phyloP scores from a whole-genome alignment of 345 rosid genomes.

The Eucalyptus marginata region DNA sequence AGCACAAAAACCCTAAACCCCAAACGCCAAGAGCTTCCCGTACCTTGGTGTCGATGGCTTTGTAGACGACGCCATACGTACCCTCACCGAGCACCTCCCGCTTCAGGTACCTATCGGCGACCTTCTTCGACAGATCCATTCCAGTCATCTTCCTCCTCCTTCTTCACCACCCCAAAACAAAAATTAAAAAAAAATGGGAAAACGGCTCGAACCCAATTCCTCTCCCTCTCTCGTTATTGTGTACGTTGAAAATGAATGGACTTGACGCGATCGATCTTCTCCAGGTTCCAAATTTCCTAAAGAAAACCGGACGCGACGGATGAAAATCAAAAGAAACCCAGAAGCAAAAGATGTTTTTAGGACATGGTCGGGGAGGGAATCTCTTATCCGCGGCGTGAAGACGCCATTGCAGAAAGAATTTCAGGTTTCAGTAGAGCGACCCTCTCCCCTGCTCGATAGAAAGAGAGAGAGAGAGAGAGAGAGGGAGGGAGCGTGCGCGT shows the following conservation, averaged over 20 bases:
- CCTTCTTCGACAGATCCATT: conserved; percentile 60
- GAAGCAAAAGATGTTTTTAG: background rate
- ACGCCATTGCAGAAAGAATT: background rate
- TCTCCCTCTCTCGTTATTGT: background rate
- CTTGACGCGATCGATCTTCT: background rate
- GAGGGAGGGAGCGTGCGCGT: background rate
- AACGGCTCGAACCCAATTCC: background rate
- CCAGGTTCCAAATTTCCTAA: background rate
- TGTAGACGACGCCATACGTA: conserved; percentile 86
- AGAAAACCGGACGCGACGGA: background rate
- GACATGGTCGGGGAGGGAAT: background rate
- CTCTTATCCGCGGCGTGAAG: background rate
- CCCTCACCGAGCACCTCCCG: conserved; percentile 89
- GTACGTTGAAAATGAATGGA: background rate
- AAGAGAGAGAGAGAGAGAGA: background rate
- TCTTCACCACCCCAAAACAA: background rate
- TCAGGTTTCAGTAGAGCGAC: background rate
- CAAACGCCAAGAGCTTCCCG: background rate
- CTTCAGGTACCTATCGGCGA: conserved; percentile 85
- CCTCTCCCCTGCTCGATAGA: background rate
- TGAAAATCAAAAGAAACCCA: background rate
- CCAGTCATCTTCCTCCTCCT: conserved; percentile 22
- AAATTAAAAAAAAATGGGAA: background rate
- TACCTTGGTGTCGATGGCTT: conserved; percentile 87
- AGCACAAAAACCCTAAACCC: background rate